phyloP scores from a whole-genome alignment of 164 flowering plant genomes.

The Vitis labrusca region DNA sequence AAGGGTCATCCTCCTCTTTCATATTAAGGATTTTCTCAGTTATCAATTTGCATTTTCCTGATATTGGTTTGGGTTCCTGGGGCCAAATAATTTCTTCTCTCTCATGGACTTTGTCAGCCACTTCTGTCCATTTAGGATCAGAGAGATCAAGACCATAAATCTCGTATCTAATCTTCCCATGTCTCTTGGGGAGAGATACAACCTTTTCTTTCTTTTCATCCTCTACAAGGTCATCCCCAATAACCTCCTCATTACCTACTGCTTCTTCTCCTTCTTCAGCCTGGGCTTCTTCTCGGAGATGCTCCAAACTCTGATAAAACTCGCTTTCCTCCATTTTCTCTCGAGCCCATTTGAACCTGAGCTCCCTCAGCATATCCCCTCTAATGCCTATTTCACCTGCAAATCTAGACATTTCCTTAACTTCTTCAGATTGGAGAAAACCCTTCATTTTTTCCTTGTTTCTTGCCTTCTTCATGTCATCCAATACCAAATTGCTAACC shows the following conservation, averaged over 20 bases:
- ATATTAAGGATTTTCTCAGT: constrained; percentile 57
- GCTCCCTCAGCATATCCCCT: constrained; percentile 87
- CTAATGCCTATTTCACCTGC: constrained; percentile 86
- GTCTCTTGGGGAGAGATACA: constrained; percentile 63
- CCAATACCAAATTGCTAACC: constrained; percentile 62
- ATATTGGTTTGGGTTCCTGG: constrained; percentile 66
- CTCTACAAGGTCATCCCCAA: constrained; percentile 9
- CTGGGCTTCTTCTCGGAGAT: constrained; percentile 26
- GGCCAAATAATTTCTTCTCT: constrained; percentile 49
- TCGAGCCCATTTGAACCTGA: constrained; percentile 89
- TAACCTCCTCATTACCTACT: constrained; percentile 8
- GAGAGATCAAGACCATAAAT: constrained; percentile 93
- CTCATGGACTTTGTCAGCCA: constrained; percentile 69
- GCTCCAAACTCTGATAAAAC: constrained; percentile 59
- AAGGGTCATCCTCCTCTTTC: constrained; percentile 61
- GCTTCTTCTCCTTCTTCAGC: constrained; percentile 21
- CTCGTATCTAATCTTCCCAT: constrained; percentile 78
- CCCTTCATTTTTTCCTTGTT: constrained; percentile 83
- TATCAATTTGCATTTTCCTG: constrained; percentile 78
- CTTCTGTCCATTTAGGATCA: constrained; percentile 74
- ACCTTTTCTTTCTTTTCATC: constrained; percentile 33
- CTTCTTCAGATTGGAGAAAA: constrained; percentile 66
- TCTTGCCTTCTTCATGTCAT: constrained; percentile 75
- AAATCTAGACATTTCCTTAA: constrained; percentile 75
- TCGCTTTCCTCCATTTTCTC: constrained; percentile 84